A percentile compares a stretch with the other conserved stretches of the same genome.
Evolutionary conservation across 345 rosid genomes (phyloP).

Genomic region (Crucihimalaya himalaica): DNA sequence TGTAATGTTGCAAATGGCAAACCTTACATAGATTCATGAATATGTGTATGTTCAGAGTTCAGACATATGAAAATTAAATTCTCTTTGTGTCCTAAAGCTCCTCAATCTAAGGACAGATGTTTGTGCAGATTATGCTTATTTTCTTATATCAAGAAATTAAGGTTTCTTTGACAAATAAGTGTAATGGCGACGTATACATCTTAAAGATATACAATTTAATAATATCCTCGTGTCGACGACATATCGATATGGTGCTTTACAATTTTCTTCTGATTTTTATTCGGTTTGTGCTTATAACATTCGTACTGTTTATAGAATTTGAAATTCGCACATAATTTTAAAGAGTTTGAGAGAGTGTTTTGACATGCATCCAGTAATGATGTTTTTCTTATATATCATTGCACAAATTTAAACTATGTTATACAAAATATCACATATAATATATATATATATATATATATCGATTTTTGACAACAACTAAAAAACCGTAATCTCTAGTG

Average conservation of each 20-base stretch:
- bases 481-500: neutral
- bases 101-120: slow-evolving; percentile 40
- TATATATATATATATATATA: neutral
- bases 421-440: neutral
- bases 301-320: neutral
- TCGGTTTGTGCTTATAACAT: neutral
- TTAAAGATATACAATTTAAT: neutral
- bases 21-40: slow-evolving; percentile 17
- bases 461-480: neutral
- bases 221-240: neutral
- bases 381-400: neutral
- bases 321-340: neutral
- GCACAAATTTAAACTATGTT: neutral
- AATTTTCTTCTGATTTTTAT: neutral
- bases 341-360: neutral
- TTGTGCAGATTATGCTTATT: slow-evolving; percentile 16
- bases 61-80: neutral
- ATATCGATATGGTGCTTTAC: neutral
- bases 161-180: slow-evolving; percentile 29
- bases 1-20: slow-evolving; percentile 24
- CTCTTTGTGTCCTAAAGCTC: slow-evolving; percentile 24
- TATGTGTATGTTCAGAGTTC: slow-evolving; percentile 11
- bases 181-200: slow-evolving; percentile 17
- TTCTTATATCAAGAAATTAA: slow-evolving; percentile 11
- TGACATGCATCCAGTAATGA: neutral